Percentiles rank a stretch among this genome's conserved stretches.
phyloP scores from a whole-genome alignment of 1,284 basidiomycete species.

The Tilletia walkeri region DNA sequence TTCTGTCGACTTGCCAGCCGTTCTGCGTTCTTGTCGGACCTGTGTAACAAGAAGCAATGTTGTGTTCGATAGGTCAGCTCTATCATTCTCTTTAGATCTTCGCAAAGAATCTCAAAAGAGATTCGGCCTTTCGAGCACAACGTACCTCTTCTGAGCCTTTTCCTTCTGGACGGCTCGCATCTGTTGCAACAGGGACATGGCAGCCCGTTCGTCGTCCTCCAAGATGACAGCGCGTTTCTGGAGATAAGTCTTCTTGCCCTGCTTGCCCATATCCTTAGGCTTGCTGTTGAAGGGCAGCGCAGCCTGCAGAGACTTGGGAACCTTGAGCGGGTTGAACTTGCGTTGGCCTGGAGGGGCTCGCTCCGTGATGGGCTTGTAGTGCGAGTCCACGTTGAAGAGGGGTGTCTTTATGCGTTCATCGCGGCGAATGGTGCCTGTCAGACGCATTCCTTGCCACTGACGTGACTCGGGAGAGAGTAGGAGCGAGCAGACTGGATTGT shows the following conservation, averaged over 20 bases:
- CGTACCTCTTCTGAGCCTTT: conserved; percentile 58
- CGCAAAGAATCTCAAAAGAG: neutral
- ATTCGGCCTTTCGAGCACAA: neutral
- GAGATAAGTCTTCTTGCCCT: conserved; percentile 66
- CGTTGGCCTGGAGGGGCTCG: conserved; percentile 65
- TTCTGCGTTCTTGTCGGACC: conserved; percentile 32
- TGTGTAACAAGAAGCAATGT: neutral
- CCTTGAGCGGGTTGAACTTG: conserved; percentile 85
- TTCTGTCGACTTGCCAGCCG: conserved; percentile 30
- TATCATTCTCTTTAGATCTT: too few relatives aligned
- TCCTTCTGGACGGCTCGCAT: conserved; percentile 88
- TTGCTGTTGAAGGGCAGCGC: conserved; percentile 88
- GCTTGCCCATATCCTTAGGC: conserved; percentile 76
- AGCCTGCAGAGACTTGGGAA: conserved; percentile 85
- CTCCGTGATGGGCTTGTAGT: conserved; percentile 72
- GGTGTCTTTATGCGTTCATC: conserved; percentile 83
- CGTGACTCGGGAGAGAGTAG: conserved; percentile 58
- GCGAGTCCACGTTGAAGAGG: conserved; percentile 71
- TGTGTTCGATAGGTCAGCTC: too few relatives aligned
- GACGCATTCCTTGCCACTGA: conserved; percentile 73
- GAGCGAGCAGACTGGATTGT: conserved; percentile 92
- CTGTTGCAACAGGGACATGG: conserved; percentile 88
- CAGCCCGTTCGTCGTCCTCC: conserved; percentile 90
- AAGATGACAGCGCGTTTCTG: conserved; percentile 73
- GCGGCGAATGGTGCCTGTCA: conserved; percentile 86